These are phyloP conservation scores for Melaleuca alternifolia DNA, from an alignment of 345 rosid genomes.

Conservation along the genomic window DNA sequence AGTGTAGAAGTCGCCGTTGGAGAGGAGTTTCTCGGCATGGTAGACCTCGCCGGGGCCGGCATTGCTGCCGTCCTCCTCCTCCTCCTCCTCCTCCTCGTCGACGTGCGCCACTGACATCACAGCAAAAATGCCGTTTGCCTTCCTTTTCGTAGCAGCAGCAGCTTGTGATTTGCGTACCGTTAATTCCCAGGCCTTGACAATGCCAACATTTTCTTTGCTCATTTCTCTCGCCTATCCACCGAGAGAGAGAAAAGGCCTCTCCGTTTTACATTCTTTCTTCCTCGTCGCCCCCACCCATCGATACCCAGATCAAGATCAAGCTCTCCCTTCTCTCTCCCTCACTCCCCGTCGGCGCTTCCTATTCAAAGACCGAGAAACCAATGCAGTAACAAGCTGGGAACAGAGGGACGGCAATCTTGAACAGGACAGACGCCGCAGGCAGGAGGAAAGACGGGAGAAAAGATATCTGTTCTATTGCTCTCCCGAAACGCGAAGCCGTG, in stretches of 20 bases:
- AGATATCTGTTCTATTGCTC: not conserved
- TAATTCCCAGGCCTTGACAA: conserved; percentile 36
- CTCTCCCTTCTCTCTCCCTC: not conserved
- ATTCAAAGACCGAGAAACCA: not conserved
- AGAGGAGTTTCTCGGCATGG: conserved; percentile 37
- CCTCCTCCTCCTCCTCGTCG: conserved; percentile 49
- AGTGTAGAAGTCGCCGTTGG: conserved; percentile 59
- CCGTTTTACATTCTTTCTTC: not conserved
- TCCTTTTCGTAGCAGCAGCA: conserved; percentile 20
- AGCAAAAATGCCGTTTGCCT: conserved; percentile 16
- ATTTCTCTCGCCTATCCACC: not conserved
- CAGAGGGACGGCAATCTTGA: not conserved
- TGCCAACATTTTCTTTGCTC: conserved; percentile 8
- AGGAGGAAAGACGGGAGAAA: not conserved
- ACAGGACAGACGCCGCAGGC: not conserved
- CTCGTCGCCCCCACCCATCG: not conserved
- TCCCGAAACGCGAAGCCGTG: not conserved
- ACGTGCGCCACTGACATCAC: conserved; percentile 76
- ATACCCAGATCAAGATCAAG: not conserved
- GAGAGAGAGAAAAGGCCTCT: not conserved
- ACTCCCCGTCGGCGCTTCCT: not conserved
- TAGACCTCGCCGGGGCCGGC: conserved; percentile 23
- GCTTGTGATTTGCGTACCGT: conserved; percentile 27
- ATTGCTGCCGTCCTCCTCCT: not conserved
- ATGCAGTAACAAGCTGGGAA: not conserved